Evolutionary conservation across 371 early-diverging fungal genomes (phyloP).

Genomic region (Dipsacomyces acuminosporus): DNA sequence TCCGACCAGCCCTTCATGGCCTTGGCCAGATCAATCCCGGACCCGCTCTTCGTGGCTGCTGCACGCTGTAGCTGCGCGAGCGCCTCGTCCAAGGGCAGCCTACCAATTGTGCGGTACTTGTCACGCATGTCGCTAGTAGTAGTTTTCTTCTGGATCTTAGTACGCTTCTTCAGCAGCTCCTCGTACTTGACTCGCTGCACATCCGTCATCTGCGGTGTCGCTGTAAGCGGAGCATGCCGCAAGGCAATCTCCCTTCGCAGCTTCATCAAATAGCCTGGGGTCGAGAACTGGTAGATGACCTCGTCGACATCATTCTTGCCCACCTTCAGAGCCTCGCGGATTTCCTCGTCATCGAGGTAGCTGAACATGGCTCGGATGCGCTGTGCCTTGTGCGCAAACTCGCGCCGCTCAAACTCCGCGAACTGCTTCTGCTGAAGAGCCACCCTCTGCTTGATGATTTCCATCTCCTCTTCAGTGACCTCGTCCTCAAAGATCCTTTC

Average conservation of each 20-base stretch:
- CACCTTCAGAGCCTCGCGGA: conserved; percentile 69
- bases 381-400: conserved; percentile 62
- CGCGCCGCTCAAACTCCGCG: conserved; percentile 70
- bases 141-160: conserved; percentile 69
- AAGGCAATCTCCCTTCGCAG: conserved; percentile 70
- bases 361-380: conserved; percentile 69
- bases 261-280: conserved; percentile 60
- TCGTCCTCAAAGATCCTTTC: conserved; percentile 80
- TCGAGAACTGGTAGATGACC: conserved; percentile 67
- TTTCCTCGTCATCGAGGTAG: conserved; percentile 74
- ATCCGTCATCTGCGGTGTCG: conserved; percentile 58
- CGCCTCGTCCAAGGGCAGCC: conserved; percentile 83
- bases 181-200: conserved; percentile 79
- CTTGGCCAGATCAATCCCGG: conserved; percentile 61
- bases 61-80: conserved; percentile 70
- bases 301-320: conserved; percentile 77
- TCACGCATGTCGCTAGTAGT: conserved; percentile 71
- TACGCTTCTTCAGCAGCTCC: conserved; percentile 73
- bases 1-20: conserved; percentile 93
- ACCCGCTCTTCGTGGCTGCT: conserved; percentile 50
- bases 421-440: conserved; percentile 78
- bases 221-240: conserved; percentile 49
- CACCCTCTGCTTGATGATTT: conserved; percentile 80
- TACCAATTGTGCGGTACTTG: conserved; percentile 76
- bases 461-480: conserved; percentile 78